Evolutionary conservation across 2,329 filamentous ascomycete genomes (phyloP), one percentile per base, ranked within the genome.

Genomic region (Colletotrichum karsti): DNA sequence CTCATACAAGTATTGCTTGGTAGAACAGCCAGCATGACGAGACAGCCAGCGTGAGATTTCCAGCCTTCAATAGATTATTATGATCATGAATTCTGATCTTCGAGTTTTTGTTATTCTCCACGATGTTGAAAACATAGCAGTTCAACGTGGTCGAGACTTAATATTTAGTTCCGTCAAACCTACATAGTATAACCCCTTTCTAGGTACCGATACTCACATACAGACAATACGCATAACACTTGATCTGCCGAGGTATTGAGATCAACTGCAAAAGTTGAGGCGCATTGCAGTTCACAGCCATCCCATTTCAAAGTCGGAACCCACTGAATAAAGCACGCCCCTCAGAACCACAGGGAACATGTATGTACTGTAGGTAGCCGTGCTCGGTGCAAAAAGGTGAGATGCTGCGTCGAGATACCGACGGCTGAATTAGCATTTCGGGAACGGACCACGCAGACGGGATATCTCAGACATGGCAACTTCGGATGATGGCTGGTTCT

Each of bases 401-500:
- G n/a, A n/a, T n/a, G n/a, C n/a, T n/a, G n/a, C n/a, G n/a, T n/a
- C 33, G 33, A 35, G 15, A 12, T 35, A n/a, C 58, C 26, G 51
- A 56, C 39, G 15, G 28, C 58, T 20, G 53, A 20, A 48, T 48
- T 64, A 58, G 60, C 46, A 67, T 68, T 65, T 59, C 46, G 51
- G 60, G 65, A 65, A 54, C 37, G 54, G 54, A 39, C 65, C 53
- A 51, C 10, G 15, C 7, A 30, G 53, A 64, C 59, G 42, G 58
- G 58, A 63, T 28, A 51, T 15, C 42, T 56, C 50, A 50, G 26
- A 37, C 42, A 51, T 26, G 42, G 28, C 10, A 18, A 68, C 46
- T 65, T 68, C 65, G 26, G 65, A 68, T 46, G 65, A 59, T 35
- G 54, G 65, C 46, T 59, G 60, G 53, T 37, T 67, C 53, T 41